phyloP scores from a whole-genome alignment of 352 stramenopile genomes.

The Phytophthora brassicae region DNA sequence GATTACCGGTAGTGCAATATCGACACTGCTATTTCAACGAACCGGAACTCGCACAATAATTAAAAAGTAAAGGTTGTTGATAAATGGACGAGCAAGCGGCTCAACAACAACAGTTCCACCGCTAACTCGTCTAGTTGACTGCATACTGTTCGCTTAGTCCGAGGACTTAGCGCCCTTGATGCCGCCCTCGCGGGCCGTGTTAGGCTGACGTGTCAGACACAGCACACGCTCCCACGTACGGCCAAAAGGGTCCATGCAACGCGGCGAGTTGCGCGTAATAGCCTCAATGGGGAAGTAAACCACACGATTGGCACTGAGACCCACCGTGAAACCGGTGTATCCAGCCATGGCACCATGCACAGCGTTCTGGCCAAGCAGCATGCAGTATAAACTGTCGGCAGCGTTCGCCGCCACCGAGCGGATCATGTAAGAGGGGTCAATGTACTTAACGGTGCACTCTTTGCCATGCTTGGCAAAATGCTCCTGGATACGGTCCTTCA shows the following conservation, averaged over 20 bases:
- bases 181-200: conserved; percentile 66
- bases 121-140: conserved; percentile 19
- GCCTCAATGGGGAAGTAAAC: conserved; percentile 91
- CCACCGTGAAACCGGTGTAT: conserved; percentile 97
- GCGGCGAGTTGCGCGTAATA: conserved; percentile 85
- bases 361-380: conserved; percentile 97
- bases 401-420: conserved; percentile 92
- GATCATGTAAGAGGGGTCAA: conserved; percentile 98
- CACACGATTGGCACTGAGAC: conserved; percentile 96
- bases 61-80: conserved; percentile 21
- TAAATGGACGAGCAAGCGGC: conserved; percentile 22
- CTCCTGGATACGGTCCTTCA: conserved; percentile 94
- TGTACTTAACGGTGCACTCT: conserved; percentile 95
- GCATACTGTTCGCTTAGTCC: conserved; percentile 42
- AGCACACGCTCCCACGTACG: conserved; percentile 95
- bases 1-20: too few species aligned
- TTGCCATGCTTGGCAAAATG: conserved; percentile 92
- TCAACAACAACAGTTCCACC: conserved; percentile 1
- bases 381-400: conserved; percentile 95
- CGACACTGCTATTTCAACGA: too few species aligned
- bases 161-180: conserved; percentile 64
- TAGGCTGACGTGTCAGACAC: conserved; percentile 94
- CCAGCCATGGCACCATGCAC: conserved; percentile 98
- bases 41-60: too few species aligned
- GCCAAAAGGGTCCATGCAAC: conserved; percentile 85